phyloP scores from a whole-genome alignment of 352 stramenopile genomes.

The Pythium utonaiense region DNA sequence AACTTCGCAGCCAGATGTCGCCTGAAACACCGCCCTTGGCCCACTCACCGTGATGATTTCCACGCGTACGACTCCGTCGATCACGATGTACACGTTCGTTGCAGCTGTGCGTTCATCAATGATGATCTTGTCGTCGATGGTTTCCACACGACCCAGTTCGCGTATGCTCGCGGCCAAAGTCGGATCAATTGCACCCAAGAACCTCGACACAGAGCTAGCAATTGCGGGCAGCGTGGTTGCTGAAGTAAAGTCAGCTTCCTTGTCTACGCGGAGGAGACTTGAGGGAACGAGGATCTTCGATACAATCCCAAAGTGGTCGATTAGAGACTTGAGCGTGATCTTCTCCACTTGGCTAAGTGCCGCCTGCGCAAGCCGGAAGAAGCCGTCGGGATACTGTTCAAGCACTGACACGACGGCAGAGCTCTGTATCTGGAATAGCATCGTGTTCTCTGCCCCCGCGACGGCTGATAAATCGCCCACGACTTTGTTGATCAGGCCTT shows the following conservation, averaged over 20 bases:
- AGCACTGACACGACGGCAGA: conserved; percentile 48
- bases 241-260: neutral
- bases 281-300: conserved; percentile 35
- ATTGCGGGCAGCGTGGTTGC: neutral
- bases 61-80: conserved; percentile 51
- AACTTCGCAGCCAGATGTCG: conserved; percentile 57
- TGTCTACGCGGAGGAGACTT: conserved; percentile 22
- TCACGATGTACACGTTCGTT: conserved; percentile 47
- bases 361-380: conserved; percentile 71
- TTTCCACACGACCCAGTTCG: neutral
- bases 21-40: conserved; percentile 13
- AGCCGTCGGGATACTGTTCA: conserved; percentile 57
- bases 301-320: conserved; percentile 77
- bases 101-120: conserved; percentile 10
- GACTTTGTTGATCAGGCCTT: conserved; percentile 39
- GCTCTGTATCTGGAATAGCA: conserved; percentile 62
- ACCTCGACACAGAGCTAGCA: neutral
- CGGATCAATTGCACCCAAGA: conserved; percentile 12
- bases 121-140: conserved; percentile 13
- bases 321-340: conserved; percentile 71
- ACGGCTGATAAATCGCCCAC: conserved; percentile 52
- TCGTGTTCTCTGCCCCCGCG: conserved; percentile 42
- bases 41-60: conserved; percentile 29
- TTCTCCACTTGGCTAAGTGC: conserved; percentile 80
- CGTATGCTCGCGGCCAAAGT: conserved; percentile 7